Evolutionary conservation across 1,284 basidiomycete genomes (phyloP), one percentile per base, ranked within the genome.

Genomic region (Ustilago vetiveriae): DNA sequence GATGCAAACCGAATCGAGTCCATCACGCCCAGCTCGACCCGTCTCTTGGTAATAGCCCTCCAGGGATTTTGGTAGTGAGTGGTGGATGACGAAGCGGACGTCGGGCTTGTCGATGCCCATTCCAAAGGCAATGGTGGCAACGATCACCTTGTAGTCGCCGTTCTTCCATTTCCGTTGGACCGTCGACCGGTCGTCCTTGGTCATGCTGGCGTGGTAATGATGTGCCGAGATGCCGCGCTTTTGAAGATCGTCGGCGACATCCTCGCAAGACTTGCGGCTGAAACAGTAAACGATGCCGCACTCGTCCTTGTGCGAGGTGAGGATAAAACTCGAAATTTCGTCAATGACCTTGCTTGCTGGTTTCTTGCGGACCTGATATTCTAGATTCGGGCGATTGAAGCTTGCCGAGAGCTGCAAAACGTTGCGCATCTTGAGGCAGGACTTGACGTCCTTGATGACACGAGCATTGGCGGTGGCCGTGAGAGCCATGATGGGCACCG

Each of bases 41-140:
- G 91, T 92, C 81, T 93, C 92, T 83, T 92, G 90, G 74, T 90
- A 90, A 76, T 91, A 81, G 22, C 87, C 88, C 55, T 90, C 89
- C 50, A 92, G 83, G 8, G 88, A 88, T 49, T 86, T 85, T 2
- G 92, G 90, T 17, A 91, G 66, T 11, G 87, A 85, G 58, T 89
- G 86, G 75, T 93, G 92, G 48, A 92, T 88, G 45, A 93, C 90
- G 75, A 86, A 90, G 60, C 89, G 88, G 8, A 90, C 91, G 73
- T 92, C 87, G 0, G 89, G 83, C 81, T 97, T 97, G 83, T 98
- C 94, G 59, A 98, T 94, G 16, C 94, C 95, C 95, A 98, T 97
- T 9, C 95, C 95, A 81, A 98, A 98, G 21, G 67, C 84, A 55
- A 84, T 84, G 32, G 95, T 98, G 1, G 94, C 95, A 27, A 96